Conservation (phyloP, 108 stramenopile genomes). For the Nitzschia inconspicua region DNA sequence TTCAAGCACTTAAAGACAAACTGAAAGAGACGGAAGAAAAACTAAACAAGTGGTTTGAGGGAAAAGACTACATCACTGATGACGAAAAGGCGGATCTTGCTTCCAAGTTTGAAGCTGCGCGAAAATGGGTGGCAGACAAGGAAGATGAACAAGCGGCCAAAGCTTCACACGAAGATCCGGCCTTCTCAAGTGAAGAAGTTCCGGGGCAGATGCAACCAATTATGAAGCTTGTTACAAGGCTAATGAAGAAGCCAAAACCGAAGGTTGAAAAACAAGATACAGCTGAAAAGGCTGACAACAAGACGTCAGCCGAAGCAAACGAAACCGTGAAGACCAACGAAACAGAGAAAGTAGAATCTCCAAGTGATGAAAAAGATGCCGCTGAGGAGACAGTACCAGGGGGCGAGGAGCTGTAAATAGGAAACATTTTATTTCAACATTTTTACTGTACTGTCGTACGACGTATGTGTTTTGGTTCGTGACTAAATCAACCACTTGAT, state of each 20-base stretch:
- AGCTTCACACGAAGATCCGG: constrained; percentile 75
- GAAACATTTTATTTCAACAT: too few relatives aligned
- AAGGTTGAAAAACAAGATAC: constrained; percentile 51
- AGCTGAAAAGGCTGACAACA: constrained; percentile 20
- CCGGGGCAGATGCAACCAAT: constrained; percentile 67
- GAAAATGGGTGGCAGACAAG: constrained; percentile 77
- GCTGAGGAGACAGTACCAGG: background rate
- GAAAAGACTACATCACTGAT: constrained; percentile 87
- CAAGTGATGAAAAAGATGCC: background rate
- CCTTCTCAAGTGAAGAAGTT: constrained; percentile 80
- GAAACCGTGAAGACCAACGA: constrained; percentile 8
- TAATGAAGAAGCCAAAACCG: constrained; percentile 84
- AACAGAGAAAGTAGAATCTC: constrained; percentile 24
- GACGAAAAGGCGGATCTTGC: constrained; percentile 85
- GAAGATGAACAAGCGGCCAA: constrained; percentile 66
- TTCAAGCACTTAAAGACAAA: constrained; percentile 55
- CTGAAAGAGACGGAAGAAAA: constrained; percentile 64
- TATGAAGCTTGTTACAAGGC: constrained; percentile 54
- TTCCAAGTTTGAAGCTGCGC: constrained; percentile 64
- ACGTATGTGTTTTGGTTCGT: too few relatives aligned
- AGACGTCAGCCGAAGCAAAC: constrained; percentile 27
- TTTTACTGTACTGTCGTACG: too few relatives aligned
- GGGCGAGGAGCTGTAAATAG: too few relatives aligned
- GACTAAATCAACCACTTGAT: constrained; percentile 14
- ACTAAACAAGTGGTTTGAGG: constrained; percentile 86